phyloP scores from a whole-genome alignment of 2,329 filamentous ascomycete genomes.

The Penicillium sp. region DNA sequence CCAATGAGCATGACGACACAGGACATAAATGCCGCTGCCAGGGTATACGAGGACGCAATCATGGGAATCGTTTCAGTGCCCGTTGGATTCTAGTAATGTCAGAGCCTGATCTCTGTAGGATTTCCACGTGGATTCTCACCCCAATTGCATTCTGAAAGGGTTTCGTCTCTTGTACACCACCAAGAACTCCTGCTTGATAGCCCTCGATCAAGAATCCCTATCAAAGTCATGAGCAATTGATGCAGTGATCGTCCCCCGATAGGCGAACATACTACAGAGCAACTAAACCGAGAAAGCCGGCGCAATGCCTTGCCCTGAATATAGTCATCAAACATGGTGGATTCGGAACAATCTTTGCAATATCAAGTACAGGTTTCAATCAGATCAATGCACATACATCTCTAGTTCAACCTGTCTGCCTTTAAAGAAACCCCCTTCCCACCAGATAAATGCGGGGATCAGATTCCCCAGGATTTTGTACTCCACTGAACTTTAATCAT shows the following conservation, averaged over 20 bases:
- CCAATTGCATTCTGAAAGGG: conserved; percentile 31
- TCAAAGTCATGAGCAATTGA: neutral
- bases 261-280: neutral
- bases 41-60: conserved; percentile 27
- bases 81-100: conserved; percentile 22
- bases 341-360: neutral
- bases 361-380: neutral
- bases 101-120: neutral
- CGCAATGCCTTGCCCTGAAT: conserved; percentile 12
- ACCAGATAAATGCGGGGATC: neutral
- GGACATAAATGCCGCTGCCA: conserved; percentile 31
- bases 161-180: conserved; percentile 27
- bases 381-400: neutral
- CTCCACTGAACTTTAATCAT: neutral
- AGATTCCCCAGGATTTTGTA: neutral
- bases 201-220: conserved; percentile 37
- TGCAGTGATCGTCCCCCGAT: neutral
- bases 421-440: neutral
- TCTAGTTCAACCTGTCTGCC: neutral
- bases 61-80: conserved; percentile 27
- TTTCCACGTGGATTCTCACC: neutral
- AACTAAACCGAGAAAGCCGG: conserved; percentile 13
- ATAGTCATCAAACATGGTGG: conserved; percentile 16
- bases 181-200: conserved; percentile 36
- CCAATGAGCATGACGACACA: conserved; percentile 38